A percentile compares a stretch with the other conserved stretches of the same genome.
These are phyloP conservation scores for Pythium grandisporangium DNA, from an alignment of 352 stramenopile genomes.

Conservation along the genomic window DNA sequence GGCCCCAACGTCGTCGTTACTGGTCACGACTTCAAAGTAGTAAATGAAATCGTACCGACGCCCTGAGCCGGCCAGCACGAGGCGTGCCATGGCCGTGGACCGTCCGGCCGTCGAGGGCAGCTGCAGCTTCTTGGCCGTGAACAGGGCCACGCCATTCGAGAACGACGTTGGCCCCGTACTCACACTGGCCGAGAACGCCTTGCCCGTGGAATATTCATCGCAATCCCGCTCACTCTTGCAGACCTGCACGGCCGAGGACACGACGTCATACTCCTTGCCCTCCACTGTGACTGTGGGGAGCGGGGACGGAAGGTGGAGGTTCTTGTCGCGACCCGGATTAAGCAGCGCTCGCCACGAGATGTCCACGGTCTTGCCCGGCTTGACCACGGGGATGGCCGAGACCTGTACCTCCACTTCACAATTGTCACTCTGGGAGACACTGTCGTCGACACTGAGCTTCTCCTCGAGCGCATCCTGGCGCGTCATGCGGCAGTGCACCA, in stretches of 20 bases:
- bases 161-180: slow-evolving; percentile 22
- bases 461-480: slow-evolving; percentile 23
- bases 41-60: slow-evolving; percentile 42
- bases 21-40: slow-evolving; percentile 44
- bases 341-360: slow-evolving; percentile 32
- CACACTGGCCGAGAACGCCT: neutral
- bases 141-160: slow-evolving; percentile 14
- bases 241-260: slow-evolving; percentile 31
- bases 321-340: slow-evolving; percentile 16
- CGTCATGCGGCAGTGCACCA: slow-evolving; percentile 33
- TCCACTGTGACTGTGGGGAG: slow-evolving; percentile 19
- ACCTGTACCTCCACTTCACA: slow-evolving; percentile 36
- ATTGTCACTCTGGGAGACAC: slow-evolving; percentile 22
- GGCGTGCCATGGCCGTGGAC: slow-evolving; percentile 29
- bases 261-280: slow-evolving; percentile 33
- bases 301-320: slow-evolving; percentile 34
- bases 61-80: slow-evolving; percentile 25
- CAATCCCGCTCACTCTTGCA: slow-evolving; percentile 23
- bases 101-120: slow-evolving; percentile 20
- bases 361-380: slow-evolving; percentile 7
- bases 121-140: slow-evolving; percentile 20
- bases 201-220: slow-evolving; percentile 23
- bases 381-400: slow-evolving; percentile 16
- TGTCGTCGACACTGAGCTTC: slow-evolving; percentile 11
- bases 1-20: slow-evolving; percentile 9